Base-by-base conservation (phyloP, 129 eudicot genomes). In the Glebionis coronaria region DNA sequence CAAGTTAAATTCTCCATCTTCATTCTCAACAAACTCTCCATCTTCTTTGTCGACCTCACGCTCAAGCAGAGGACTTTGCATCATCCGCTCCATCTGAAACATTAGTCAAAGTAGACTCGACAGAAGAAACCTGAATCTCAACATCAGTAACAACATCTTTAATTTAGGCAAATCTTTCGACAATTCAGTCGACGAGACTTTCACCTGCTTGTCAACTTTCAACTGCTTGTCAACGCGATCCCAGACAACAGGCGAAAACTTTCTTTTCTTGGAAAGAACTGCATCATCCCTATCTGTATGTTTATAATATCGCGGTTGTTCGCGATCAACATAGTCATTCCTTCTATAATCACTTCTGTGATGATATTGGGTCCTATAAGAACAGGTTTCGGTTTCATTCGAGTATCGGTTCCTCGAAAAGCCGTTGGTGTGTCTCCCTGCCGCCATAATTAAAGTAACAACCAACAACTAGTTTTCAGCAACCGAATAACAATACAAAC, bases 361-460 rank as follows among this genome's bases (percentile, higher is more conserved):
- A 28, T 19, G 27, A 29, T 31, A 65, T 13, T 56, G 62, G 18
- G 57, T 15, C 38, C 21, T 56, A 56, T 42, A 55, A 44, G 47
- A 40, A 19, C 6, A 16, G n/a, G 44, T 71, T 35, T 77, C 83
- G 6, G 68, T 62, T 16, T 71, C 65, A 42, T 60, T 62, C 59
- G 61, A 71, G 60, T 65, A 51, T 27, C 79, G 63, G 55, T 47
- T 63, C 63, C 72, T 68, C 51, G 61, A 64, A 29, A 59, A 29
- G 35, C 35, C 0, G 35, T 29, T 8, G n/a, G 46, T 57, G 47
- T 58, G 57, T 12, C 65, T 62, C 47, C 84, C 84, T 80, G 84
- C 74, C 78, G 84, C 81, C 81, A 75, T 80, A 65, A 74, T 60
- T 69, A 29, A 29, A 75, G 62, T 66, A 69, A 73, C 65, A 79